Base-by-base conservation (phyloP, 257 asterid genomes). In the Lantana camara region DNA sequence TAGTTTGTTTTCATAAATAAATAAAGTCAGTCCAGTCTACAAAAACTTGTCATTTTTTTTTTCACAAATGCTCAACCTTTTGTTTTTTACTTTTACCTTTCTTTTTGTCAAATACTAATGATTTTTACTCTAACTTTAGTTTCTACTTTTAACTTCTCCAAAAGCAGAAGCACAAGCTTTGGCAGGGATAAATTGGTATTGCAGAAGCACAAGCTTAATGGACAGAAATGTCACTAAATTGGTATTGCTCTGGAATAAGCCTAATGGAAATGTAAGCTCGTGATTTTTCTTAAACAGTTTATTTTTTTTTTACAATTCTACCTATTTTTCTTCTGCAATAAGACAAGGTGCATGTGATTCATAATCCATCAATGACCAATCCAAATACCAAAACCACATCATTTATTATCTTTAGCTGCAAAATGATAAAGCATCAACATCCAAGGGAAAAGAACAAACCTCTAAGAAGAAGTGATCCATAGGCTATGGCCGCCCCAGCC, bases 401-500 rank as follows among this genome's bases (percentile, higher is more conserved):
- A 37, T 37, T 66, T n/a, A 51, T 57, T 57, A 3, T 8, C 17
- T 50, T 20, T 42, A 48, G 24, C 38, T 44, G 41, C 67, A 49
- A 9, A 48, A 64, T 23, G 34, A 49, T 12, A 42, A 24, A 42
- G 20, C 4, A 59, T 16, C 9, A 24, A 21, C 27, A 19, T 30
- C 46, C 27, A 30, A 21, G 59, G 63, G 58, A 60, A 57, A 27
- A 66, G 47, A 29, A 38, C 81, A 50, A 74, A 77, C 82, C 98
- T 82, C 78, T 79, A 54, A 89, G 90, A 52, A 93, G 90, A 65
- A 93, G 90, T 49, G 98, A 93, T 63, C 98, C 98, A 49, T 80
- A 93, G 30, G 98, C 96, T 47, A 90, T 63, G 50, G 98, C 91
- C 67, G 98, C 90, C 38, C 95, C 98, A 51, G 88, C 76, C 78